phyloP scores from a whole-genome alignment of 257 asterid genomes.

The Parsonsia alboflavescens region DNA sequence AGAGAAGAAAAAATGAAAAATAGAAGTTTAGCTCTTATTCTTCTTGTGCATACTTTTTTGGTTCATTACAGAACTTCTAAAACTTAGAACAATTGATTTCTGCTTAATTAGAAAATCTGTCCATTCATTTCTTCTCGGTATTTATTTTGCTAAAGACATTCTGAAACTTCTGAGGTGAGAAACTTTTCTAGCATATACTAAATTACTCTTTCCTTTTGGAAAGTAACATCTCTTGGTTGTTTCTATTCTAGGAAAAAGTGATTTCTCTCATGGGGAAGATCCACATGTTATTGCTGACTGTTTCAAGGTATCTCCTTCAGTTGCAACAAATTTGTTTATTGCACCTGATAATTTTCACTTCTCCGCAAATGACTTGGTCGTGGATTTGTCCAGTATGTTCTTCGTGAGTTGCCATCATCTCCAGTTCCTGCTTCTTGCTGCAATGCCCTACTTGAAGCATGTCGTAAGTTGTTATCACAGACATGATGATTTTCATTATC shows the following conservation, averaged over 20 bases:
- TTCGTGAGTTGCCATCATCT: conserved; percentile 94
- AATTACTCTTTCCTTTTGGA: neutral
- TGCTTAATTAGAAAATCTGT: neutral
- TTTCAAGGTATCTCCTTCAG: conserved; percentile 61
- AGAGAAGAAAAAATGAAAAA: neutral
- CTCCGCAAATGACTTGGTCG: conserved; percentile 14
- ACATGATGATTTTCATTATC: neutral
- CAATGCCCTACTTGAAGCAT: conserved; percentile 95
- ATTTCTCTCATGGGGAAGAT: conserved; percentile 81
- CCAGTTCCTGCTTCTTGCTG: conserved; percentile 99
- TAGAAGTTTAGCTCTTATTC: neutral
- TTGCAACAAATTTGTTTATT: conserved; percentile 14
- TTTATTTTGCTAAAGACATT: neutral
- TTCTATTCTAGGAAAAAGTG: conserved; percentile 60
- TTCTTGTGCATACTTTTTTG: neutral
- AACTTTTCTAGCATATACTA: neutral
- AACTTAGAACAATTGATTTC: neutral
- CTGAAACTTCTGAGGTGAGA: neutral
- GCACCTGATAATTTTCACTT: conserved; percentile 12
- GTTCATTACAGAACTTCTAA: neutral
- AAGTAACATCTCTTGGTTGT: neutral
- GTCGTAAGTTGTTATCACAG: conserved; percentile 46
- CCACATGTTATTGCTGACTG: conserved; percentile 96
- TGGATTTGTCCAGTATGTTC: conserved; percentile 58
- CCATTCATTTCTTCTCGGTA: neutral